Conservation (phyloP, 2,329 filamentous ascomycete genomes). For the Corinectria fuckeliana region DNA sequence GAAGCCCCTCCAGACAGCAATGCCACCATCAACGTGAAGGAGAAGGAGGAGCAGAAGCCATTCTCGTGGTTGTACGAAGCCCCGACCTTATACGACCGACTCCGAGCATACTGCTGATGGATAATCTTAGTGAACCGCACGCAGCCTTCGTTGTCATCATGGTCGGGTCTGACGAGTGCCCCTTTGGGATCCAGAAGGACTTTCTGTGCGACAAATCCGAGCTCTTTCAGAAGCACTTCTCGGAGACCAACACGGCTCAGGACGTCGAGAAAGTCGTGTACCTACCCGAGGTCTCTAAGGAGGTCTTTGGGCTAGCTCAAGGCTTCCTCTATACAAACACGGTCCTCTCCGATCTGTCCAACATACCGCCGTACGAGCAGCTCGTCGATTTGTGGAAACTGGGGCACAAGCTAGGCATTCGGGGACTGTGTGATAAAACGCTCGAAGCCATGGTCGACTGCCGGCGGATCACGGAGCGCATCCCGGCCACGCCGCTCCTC, state of each 20-base stretch:
- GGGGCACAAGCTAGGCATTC: slow-evolving; percentile 57
- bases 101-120: slow-evolving; percentile 16
- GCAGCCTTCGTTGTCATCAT: slow-evolving; percentile 62
- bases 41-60: slow-evolving; percentile 27
- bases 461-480: slow-evolving; percentile 58
- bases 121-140: slow-evolving; percentile 57
- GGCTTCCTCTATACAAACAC: slow-evolving; percentile 60
- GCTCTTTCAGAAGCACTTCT: slow-evolving; percentile 56
- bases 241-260: slow-evolving; percentile 41
- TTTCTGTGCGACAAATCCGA: slow-evolving; percentile 60
- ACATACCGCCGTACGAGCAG: slow-evolving; percentile 59
- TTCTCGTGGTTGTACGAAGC: slow-evolving; percentile 50
- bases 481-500: slow-evolving; percentile 64
- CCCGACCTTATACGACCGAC: not conserved
- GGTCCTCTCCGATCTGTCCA: slow-evolving; percentile 50
- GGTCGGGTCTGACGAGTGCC: slow-evolving; percentile 57
- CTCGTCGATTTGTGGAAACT: slow-evolving; percentile 65
- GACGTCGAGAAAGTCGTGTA: slow-evolving; percentile 58
- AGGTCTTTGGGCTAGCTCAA: slow-evolving; percentile 63
- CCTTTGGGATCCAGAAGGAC: slow-evolving; percentile 66
- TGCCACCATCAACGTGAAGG: slow-evolving; percentile 18
- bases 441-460: slow-evolving; percentile 65
- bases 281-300: slow-evolving; percentile 54
- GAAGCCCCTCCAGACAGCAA: slow-evolving; percentile 5
- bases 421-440: slow-evolving; percentile 61